Conservation (phyloP, 495 filamentous ascomycete genomes). For the Chlorociboria aeruginascens region DNA sequence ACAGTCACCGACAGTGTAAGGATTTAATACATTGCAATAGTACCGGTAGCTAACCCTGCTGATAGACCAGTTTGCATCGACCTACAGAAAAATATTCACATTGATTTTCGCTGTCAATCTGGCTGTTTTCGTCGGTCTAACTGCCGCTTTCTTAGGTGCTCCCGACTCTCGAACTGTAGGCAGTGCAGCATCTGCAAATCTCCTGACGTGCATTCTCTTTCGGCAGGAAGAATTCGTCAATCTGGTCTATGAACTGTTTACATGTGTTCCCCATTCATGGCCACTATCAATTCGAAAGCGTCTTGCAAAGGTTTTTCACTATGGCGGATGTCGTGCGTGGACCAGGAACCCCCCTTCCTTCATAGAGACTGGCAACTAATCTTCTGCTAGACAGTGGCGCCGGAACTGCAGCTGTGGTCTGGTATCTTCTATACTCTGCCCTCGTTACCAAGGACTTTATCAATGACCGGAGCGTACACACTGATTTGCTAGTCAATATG, state of each 20-base stretch:
- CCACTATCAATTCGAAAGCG: conserved; percentile 48
- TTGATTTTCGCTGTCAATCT: conserved; percentile 1
- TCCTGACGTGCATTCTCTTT: conserved; percentile 28
- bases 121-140: not conserved
- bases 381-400: no score
- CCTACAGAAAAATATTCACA: not conserved
- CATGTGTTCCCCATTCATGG: conserved; percentile 37
- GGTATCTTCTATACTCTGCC: conserved; percentile 46
- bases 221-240: conserved; percentile 70
- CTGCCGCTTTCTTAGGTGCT: not conserved
- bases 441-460: conserved; percentile 29
- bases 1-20: no score
- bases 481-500: conserved; percentile 7
- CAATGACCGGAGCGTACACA: conserved; percentile 27
- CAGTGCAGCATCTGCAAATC: conserved; percentile 5
- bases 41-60: no score
- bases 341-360: no score
- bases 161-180: not conserved
- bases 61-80: not conserved
- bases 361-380: no score
- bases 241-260: conserved; percentile 49
- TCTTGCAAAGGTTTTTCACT: conserved; percentile 64
- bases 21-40: no score
- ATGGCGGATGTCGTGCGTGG: conserved; percentile 68
- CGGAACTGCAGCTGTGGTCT: conserved; percentile 51